These are phyloP conservation scores for Pleoardoris graminearum DNA, from an alignment of 2,329 filamentous ascomycete species.

Conservation along the genomic window DNA sequence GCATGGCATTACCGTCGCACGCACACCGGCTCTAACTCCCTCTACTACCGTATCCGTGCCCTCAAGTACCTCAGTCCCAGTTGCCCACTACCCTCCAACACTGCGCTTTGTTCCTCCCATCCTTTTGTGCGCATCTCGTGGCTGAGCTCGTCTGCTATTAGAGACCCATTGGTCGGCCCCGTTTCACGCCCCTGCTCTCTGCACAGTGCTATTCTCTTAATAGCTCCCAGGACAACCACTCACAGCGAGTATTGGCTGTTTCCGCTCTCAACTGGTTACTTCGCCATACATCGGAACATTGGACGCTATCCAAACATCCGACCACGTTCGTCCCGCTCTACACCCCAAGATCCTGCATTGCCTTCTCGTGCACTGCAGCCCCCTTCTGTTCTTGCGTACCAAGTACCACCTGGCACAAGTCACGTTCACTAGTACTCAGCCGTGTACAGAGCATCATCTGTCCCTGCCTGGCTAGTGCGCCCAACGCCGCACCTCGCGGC, in stretches of 20 bases:
- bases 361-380: slow-evolving; percentile 20
- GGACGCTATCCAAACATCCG: slow-evolving; percentile 34
- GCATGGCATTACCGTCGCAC: slow-evolving; percentile 39
- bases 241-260: slow-evolving; percentile 33
- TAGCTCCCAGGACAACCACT: slow-evolving; percentile 46
- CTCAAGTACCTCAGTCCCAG: slow-evolving; percentile 35
- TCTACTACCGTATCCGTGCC: slow-evolving; percentile 38
- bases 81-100: slow-evolving; percentile 35
- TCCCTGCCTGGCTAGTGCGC: slow-evolving; percentile 32
- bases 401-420: slow-evolving; percentile 4
- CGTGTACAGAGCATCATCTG: slow-evolving; percentile 16
- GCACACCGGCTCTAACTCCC: slow-evolving; percentile 29
- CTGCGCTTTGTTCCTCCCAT: slow-evolving; percentile 31
- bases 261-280: slow-evolving; percentile 41
- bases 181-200: slow-evolving; percentile 46
- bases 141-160: slow-evolving; percentile 40
- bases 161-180: slow-evolving; percentile 43
- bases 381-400: slow-evolving; percentile 29
- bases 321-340: slow-evolving; percentile 28
- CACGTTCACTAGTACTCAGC: slow-evolving; percentile 3
- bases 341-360: slow-evolving; percentile 25
- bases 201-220: slow-evolving; percentile 37
- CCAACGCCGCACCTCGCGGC: slow-evolving; percentile 30
- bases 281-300: slow-evolving; percentile 38
- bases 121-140: slow-evolving; percentile 35